Base-by-base conservation (phyloP, 495 filamentous ascomycete species). In the Tuber borchii region DNA sequence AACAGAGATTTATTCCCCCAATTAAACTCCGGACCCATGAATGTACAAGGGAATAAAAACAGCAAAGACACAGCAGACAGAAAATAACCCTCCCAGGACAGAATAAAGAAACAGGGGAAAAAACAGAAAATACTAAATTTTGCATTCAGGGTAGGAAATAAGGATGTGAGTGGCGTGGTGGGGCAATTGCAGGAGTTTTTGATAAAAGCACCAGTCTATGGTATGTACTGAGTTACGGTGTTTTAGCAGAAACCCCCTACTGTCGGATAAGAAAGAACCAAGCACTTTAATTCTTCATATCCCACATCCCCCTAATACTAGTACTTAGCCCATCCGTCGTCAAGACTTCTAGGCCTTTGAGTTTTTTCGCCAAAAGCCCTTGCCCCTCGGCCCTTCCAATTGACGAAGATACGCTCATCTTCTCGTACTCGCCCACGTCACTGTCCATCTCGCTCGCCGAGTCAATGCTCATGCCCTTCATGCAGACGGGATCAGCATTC, bases 361-460 rank as follows among this genome's bases (percentile, higher is more conserved):
- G 65, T 40, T 77, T 80, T 44, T 76, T 78, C 40, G 81, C 81
- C 43, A 83, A 71, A 37, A 83, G 34, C 20, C 81, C 81, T 39
- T 75, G 78, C n/a, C 75, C 74, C 46, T 79, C 78, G 10, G 65
- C 70, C 43, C 76, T 76, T 14, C 76, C 72, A 22, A 80, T 73
- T 69, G 81, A 77, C 19, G 74, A 68, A 16, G 73, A 75, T 68
- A 82, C 68, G 34, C 74, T 79, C 74, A 83, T 79, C 73, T 83
- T 83, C 71, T 80, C 81, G 46, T 83, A 83, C 34, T 80, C 80
- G n/a, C 77, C 40, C 37, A 72, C 39, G 76, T 75, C 74, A 51
- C 76, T 75, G 22, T 73, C 69, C 20, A 80, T 46, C 12, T 74
- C 65, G 43, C 37, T 73, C 20, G 44, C 45, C 45, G 71, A 61